Evolutionary conservation across 78 protist species (phyloP).

Genomic region (Capsaspora owczarzaki): DNA sequence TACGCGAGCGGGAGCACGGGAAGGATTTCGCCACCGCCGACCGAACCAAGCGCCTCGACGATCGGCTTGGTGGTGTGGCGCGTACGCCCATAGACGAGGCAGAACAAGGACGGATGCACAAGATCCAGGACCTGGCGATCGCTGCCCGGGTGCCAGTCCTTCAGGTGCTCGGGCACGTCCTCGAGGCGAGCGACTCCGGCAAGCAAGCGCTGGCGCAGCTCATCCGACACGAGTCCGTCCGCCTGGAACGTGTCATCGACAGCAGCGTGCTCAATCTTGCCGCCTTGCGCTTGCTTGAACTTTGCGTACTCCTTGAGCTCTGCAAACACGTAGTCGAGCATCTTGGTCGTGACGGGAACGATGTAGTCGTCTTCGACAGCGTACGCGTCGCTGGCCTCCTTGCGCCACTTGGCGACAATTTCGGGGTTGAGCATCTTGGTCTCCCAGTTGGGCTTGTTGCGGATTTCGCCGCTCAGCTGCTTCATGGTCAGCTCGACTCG

Average conservation of each 20-base stretch:
- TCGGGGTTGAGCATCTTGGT: neutral
- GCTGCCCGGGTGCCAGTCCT: constrained; percentile 3
- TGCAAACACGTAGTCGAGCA: neutral
- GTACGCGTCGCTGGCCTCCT: neutral
- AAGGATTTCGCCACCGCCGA: neutral
- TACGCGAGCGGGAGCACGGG: no score
- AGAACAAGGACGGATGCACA: constrained; percentile 29
- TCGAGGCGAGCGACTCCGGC: neutral
- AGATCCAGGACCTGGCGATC: constrained; percentile 23
- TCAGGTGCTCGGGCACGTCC: neutral
- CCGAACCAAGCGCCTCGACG: neutral
- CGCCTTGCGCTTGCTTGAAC: neutral
- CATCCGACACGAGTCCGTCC: neutral
- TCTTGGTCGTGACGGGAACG: neutral
- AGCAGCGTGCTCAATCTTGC: neutral
- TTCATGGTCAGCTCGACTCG: neutral
- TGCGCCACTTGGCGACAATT: neutral
- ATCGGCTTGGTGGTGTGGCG: neutral
- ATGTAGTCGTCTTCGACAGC: no score
- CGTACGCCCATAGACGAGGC: constrained; percentile 1
- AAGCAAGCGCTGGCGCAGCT: neutral
- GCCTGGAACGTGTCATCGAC: neutral
- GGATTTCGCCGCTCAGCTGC: neutral
- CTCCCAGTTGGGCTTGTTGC: neutral
- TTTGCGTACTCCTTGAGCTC: neutral